phyloP scores from a whole-genome alignment of 1,139 yeast species.

The Candida glucosophila region DNA sequence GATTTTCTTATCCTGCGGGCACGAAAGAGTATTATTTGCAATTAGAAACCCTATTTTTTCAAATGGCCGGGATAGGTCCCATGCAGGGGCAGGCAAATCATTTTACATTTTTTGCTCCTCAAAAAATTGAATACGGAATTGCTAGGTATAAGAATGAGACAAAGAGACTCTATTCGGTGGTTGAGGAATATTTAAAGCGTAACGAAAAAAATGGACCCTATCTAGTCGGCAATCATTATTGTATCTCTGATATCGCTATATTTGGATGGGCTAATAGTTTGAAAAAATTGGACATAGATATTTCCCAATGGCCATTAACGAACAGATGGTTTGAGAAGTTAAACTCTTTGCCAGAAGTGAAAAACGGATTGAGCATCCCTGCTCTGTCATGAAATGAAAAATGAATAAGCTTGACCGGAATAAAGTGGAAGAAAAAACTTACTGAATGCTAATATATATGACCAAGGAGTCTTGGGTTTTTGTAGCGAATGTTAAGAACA shows the following conservation, averaged over 20 bases:
- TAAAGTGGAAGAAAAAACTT: too few relatives aligned
- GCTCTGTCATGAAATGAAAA: not conserved
- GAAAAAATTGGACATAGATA: constrained; percentile 20
- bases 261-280: constrained; percentile 27
- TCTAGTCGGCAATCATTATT: constrained; percentile 48
- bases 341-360: constrained; percentile 26
- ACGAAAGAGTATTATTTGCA: constrained; percentile 40
- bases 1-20: constrained; percentile 37
- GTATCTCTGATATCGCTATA: constrained; percentile 45
- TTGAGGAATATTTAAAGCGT: constrained; percentile 36
- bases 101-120: constrained; percentile 35
- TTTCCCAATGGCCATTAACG: constrained; percentile 34
- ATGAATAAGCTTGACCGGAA: too few relatives aligned
- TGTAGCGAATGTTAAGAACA: too few relatives aligned
- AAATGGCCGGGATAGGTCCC: constrained; percentile 54
- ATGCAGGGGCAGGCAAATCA: constrained; percentile 53
- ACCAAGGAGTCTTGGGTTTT: too few relatives aligned
- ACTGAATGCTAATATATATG: too few relatives aligned
- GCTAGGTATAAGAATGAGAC: constrained; percentile 44
- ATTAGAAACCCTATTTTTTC: constrained; percentile 42
- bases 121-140: constrained; percentile 42
- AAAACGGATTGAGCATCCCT: constrained; percentile 16
- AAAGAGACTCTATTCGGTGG: constrained; percentile 43
- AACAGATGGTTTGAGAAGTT: constrained; percentile 37
- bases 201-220: constrained; percentile 35